Evolutionary conservation across 1,284 basidiomycete species (phyloP).

Genomic region (Rhodotorula sp.): DNA sequence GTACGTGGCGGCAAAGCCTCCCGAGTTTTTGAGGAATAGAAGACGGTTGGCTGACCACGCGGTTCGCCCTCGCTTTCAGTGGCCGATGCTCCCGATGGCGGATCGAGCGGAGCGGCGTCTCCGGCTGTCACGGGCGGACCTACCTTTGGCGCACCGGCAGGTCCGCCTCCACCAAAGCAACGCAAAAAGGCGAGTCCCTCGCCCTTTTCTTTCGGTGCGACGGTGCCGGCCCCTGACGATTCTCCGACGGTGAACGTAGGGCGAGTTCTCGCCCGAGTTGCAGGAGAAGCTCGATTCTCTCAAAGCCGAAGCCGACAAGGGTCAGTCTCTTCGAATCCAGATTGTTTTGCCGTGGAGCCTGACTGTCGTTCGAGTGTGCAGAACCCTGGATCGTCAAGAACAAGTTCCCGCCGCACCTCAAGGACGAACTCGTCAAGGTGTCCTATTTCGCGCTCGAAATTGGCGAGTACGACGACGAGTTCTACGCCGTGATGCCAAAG

Average conservation of each 20-base stretch:
- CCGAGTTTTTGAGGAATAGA: not conserved
- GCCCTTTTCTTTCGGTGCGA: too few relatives aligned
- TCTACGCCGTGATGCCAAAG: slow-evolving; percentile 81
- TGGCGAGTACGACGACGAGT: slow-evolving; percentile 86
- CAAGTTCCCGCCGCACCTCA: slow-evolving; percentile 82
- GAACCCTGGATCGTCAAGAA: slow-evolving; percentile 44
- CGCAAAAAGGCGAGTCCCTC: slow-evolving; percentile 61
- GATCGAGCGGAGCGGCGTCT: slow-evolving; percentile 15
- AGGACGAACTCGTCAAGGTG: slow-evolving; percentile 67
- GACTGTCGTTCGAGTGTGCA: not conserved
- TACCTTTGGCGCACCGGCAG: not conserved
- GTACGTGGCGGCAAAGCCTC: not conserved
- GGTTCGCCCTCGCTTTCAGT: slow-evolving; percentile 6
- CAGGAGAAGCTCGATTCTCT: slow-evolving; percentile 64
- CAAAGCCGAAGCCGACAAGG: slow-evolving; percentile 62
- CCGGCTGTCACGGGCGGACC: not conserved
- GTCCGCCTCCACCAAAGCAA: slow-evolving; percentile 44
- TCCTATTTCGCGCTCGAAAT: slow-evolving; percentile 76
- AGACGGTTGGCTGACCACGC: not conserved
- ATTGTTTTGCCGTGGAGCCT: too few relatives aligned
- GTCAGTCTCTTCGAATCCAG: slow-evolving; percentile 50
- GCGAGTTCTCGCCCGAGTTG: slow-evolving; percentile 67
- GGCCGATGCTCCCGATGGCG: not conserved
- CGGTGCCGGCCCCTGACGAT: too few relatives aligned
- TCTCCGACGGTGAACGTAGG: slow-evolving; percentile 45